Base-by-base conservation (phyloP, 2,329 filamentous ascomycete genomes). In the Microdochium nivale region DNA sequence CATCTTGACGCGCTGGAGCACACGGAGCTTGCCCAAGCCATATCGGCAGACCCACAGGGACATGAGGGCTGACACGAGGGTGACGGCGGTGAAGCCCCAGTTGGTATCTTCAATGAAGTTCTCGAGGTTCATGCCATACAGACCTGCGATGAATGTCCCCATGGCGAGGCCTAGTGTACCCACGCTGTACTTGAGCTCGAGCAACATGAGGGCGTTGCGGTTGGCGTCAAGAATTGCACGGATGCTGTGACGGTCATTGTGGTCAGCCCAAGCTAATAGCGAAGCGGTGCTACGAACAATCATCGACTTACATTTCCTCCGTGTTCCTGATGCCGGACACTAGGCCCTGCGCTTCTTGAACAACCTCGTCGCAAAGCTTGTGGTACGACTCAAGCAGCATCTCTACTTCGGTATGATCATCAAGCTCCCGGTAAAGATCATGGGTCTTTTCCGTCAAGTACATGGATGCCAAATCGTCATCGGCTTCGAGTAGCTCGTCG, bases 41-140 rank as follows among this genome's bases (percentile, higher is more conserved):
- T 92, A 96, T 61, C 81, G 79, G 71, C 88, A 92, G 49, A 96
- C 88, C 9, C 91, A 60, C 51, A 85, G 78, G 14, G 88, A 89
- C 66, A 91, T 84, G 52, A 85, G 61, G 52, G 86, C 78, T 52
- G 88, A 95, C 54, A 80, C 74, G 19, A 73, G 76, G 2, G 86
- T 89, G 54, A 99, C 84, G 51, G 81, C 81, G 47, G 78, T 78
- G 67, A 99, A 97, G 11, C 92, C 94, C 68, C 89, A 80, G 68
- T 89, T 81, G 1, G 88, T 91, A 66, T 97, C 92, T 73, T 99
- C 94, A 61, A 97, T 90, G 69, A 96, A 97, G 70, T 97, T 97
- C 66, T 96, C 95, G 57, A 99, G 75, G 73, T 99, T 99, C 91
- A 97, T 97, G 60, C 94, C 94, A 77, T 97, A 99, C n/a, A 99